Base-by-base conservation (phyloP, 495 filamentous ascomycete genomes). In the Acidiella bohemica region DNA sequence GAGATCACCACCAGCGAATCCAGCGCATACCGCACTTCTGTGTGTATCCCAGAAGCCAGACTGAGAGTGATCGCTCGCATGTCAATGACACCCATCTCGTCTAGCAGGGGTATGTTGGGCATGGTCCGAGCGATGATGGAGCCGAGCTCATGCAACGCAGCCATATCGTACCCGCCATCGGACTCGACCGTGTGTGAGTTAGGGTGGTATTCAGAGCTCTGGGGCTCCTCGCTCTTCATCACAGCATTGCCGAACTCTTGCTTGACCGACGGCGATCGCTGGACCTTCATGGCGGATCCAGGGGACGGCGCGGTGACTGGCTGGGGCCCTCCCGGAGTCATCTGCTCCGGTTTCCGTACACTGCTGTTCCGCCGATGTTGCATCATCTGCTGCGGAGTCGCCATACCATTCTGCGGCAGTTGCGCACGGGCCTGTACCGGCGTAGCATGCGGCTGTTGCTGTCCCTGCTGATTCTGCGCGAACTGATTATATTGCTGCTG, bases 31-130 rank as follows among this genome's bases (percentile, higher is more conserved):
- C 86, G 77, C 19, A 94, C 75, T 57, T 97, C 90, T 10, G 75
- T 76, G 51, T 84, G 73, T 36, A 97, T 82, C 2, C 88, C 90
- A 42, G 81, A 93, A 46, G 92, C 84, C n/a, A 97, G 66, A 52
- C 84, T 82, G 69, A 84, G 82, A 1, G 76, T 93, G 28, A 97
- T 67, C n/a, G 88, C 84, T 48, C 84, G 81, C 20, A 95, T 78
- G 52, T 97, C 87, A 39, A 97, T 77, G 12, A 81, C 64, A 9
- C 90, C 90, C 21, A 95, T 64, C 49, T 97, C 88, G 3, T 66
- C 60, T n/a, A 81, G 69, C 0, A 63, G 58, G 2, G 90, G 90
- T 29, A 87, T 67, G 45, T 75, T 77, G 1, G 84, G 83, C 51
- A 74, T 80, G 47, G 70, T 60, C 44, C 63, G 29, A 10, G 43